Conservation (phyloP, 345 rosid genomes). For the Noccaea bulbosa region DNA sequence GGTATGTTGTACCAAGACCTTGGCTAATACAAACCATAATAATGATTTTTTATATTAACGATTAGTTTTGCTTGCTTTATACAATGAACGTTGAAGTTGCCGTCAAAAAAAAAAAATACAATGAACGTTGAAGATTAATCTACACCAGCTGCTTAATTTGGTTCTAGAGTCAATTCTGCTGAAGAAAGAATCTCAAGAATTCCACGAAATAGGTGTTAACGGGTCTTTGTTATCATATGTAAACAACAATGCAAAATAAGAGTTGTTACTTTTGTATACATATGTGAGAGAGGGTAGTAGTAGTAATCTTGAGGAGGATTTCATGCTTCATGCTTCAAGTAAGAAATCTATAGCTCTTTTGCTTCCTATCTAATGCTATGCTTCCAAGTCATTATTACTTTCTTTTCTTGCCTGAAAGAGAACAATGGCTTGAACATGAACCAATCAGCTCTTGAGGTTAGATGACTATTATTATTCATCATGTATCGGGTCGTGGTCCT, state of each 20-base stretch:
- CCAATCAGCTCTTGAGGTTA: constrained; percentile 26
- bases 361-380: constrained; percentile 43
- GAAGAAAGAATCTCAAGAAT: not conserved
- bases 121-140: too few relatives aligned
- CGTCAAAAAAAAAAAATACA: too few relatives aligned
- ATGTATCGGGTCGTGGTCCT: too few relatives aligned
- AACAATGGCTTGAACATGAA: constrained; percentile 10
- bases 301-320: constrained; percentile 1
- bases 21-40: too few relatives aligned
- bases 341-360: constrained; percentile 21
- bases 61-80: too few relatives aligned
- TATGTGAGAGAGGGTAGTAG: not conserved
- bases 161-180: not conserved
- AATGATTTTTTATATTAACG: too few relatives aligned
- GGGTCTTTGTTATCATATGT: constrained; percentile 11
- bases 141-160: too few relatives aligned
- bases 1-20: not conserved
- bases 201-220: constrained; percentile 5
- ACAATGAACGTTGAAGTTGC: too few relatives aligned
- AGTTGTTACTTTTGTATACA: constrained; percentile 23
- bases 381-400: constrained; percentile 26
- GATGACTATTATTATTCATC: constrained; percentile 1
- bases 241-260: not conserved
- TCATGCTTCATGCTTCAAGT: constrained; percentile 8
- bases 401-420: not conserved